These are phyloP conservation scores for Pyronema omphalodes DNA, from an alignment of 495 filamentous ascomycete species.

Conservation along the genomic window DNA sequence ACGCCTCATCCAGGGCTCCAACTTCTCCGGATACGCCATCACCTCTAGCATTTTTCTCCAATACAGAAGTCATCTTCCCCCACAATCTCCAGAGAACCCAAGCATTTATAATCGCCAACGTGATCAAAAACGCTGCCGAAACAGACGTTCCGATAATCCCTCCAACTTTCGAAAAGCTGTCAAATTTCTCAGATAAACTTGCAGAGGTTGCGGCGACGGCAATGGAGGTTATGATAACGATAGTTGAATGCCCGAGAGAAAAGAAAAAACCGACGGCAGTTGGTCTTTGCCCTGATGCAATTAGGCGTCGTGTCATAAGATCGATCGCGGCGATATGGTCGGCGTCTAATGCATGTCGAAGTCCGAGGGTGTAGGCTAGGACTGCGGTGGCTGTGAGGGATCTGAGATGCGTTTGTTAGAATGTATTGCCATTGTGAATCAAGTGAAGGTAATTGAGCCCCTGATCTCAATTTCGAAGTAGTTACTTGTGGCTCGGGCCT, in stretches of 20 bases:
- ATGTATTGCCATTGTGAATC: neutral
- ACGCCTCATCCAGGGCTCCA: conserved; percentile 32
- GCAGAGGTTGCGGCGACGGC: conserved; percentile 79
- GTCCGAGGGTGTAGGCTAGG: conserved; percentile 71
- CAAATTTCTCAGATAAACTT: conserved; percentile 60
- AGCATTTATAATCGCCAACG: conserved; percentile 65
- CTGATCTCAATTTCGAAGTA: neutral
- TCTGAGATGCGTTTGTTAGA: conserved; percentile 23
- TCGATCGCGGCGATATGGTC: conserved; percentile 96
- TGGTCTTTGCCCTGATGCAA: conserved; percentile 67
- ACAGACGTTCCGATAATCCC: conserved; percentile 75
- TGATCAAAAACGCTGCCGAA: conserved; percentile 59
- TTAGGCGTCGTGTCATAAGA: conserved; percentile 79
- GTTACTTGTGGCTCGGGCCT: neutral
- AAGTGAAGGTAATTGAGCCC: conserved; percentile 10
- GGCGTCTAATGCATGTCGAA: conserved; percentile 87
- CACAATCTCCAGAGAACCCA: conserved; percentile 70
- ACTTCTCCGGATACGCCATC: conserved; percentile 34
- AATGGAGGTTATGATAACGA: conserved; percentile 79
- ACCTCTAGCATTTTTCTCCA: conserved; percentile 25
- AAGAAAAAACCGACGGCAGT: conserved; percentile 96
- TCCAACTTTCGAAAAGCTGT: conserved; percentile 61
- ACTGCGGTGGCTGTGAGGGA: conserved; percentile 59
- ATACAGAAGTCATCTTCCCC: conserved; percentile 41
- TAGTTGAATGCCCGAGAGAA: conserved; percentile 80